phyloP scores from a whole-genome alignment of 768 basidiomycete species.

The Mrakia hoshinonis region DNA sequence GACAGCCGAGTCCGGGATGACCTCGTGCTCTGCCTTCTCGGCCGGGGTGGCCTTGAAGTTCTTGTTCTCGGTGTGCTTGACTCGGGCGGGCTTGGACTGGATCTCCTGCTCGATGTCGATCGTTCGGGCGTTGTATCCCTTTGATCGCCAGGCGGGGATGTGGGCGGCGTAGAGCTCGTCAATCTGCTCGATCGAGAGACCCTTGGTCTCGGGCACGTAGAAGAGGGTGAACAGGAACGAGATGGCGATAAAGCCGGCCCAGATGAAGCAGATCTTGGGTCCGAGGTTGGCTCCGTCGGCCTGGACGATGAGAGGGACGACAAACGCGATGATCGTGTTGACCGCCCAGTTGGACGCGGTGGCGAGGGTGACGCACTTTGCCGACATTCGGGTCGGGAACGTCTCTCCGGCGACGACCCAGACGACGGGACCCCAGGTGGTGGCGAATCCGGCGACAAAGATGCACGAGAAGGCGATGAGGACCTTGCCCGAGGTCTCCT shows the following conservation, averaged over 20 bases:
- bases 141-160: slow-evolving; percentile 26
- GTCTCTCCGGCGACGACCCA: slow-evolving; percentile 41
- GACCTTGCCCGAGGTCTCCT: slow-evolving; percentile 37
- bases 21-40: not conserved
- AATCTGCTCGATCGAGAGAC: slow-evolving; percentile 27
- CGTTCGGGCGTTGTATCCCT: not conserved
- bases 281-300: slow-evolving; percentile 35
- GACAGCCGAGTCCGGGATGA: slow-evolving; percentile 16
- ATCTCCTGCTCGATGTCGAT: slow-evolving; percentile 12
- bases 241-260: slow-evolving; percentile 38
- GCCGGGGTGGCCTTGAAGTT: not conserved
- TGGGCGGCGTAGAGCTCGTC: slow-evolving; percentile 23
- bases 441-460: slow-evolving; percentile 40
- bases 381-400: slow-evolving; percentile 40
- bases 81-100: slow-evolving; percentile 9
- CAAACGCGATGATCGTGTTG: slow-evolving; percentile 40
- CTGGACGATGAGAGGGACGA: slow-evolving; percentile 36
- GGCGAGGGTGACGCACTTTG: slow-evolving; percentile 40
- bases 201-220: slow-evolving; percentile 29
- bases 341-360: slow-evolving; percentile 38
- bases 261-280: slow-evolving; percentile 40
- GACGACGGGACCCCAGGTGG: slow-evolving; percentile 40
- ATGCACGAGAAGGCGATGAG: slow-evolving; percentile 42
- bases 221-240: slow-evolving; percentile 28
- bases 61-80: not conserved